Conservation (phyloP, 257 asterid species). For the Rubia yunnanensis region DNA sequence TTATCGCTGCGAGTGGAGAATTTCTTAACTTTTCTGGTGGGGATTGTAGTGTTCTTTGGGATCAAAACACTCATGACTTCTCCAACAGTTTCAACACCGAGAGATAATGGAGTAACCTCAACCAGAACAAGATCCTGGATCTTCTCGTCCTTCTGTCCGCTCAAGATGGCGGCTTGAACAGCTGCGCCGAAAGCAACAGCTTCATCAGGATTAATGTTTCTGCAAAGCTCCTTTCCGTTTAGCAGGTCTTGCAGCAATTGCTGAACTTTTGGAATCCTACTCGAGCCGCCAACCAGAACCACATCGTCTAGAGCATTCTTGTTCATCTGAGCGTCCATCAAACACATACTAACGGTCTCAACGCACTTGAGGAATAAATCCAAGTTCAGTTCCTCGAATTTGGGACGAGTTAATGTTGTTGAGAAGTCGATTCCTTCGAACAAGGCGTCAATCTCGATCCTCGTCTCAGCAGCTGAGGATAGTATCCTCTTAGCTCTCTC, state of each 20-base stretch:
- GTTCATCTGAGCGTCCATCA: not conserved
- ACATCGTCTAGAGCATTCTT: not conserved
- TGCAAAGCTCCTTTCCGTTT: not conserved
- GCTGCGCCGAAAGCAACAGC: conserved; percentile 1
- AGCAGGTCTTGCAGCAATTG: not conserved
- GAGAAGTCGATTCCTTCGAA: not conserved
- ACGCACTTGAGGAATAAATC: not conserved
- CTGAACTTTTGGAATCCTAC: not conserved
- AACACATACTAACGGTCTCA: not conserved
- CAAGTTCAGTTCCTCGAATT: not conserved
- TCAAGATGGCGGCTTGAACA: not conserved
- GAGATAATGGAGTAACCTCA: not conserved
- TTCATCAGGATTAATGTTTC: not conserved
- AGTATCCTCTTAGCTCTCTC: conserved; percentile 4
- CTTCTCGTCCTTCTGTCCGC: not conserved
- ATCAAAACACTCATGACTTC: not conserved
- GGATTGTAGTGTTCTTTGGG: not conserved
- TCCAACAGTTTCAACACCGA: not conserved
- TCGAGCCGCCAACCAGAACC: not conserved
- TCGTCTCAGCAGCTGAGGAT: not conserved
- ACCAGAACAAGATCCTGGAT: not conserved
- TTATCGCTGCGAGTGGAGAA: not conserved
- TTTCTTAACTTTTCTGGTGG: not conserved
- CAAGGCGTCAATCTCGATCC: not conserved
- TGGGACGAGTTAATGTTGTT: not conserved